Percentiles rank a stretch among this genome's conserved stretches.
Conservation (phyloP, 495 filamentous ascomycete genomes). For the Aspergillus sclerotioniger region DNA sequence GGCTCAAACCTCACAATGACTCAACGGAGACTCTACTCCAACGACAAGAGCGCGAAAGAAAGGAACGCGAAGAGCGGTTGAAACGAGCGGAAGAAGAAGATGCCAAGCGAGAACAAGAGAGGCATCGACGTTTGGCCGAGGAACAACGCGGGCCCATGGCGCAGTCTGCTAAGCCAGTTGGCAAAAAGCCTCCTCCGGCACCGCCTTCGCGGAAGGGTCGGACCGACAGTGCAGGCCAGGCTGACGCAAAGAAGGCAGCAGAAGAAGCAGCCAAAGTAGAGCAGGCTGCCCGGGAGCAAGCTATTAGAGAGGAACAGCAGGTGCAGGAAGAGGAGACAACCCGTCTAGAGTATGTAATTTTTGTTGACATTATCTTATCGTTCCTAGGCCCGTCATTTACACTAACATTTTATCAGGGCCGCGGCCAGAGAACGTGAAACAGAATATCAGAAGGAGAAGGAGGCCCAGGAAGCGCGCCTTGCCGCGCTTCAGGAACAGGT, state of each 20-base stretch:
- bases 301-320: constrained; percentile 67
- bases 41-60: constrained; percentile 82
- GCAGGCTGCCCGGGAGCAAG: constrained; percentile 55
- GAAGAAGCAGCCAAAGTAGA: constrained; percentile 54
- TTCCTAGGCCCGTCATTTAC: constrained; percentile 14
- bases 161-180: constrained; percentile 49
- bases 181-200: constrained; percentile 83
- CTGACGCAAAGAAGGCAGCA: constrained; percentile 54
- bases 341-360: constrained; percentile 75
- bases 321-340: constrained; percentile 71
- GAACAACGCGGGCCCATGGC: constrained; percentile 69
- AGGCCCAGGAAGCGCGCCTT: constrained; percentile 77
- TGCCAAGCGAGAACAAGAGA: constrained; percentile 80
- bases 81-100: constrained; percentile 94
- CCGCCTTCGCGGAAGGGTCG: constrained; percentile 72
- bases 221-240: constrained; percentile 59
- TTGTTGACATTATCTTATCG: too few relatives aligned
- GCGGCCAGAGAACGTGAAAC: constrained; percentile 74
- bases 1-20: constrained; percentile 72
- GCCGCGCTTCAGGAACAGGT: constrained; percentile 92
- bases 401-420: constrained; percentile 56
- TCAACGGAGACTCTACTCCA: constrained; percentile 76
- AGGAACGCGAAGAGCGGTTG: constrained; percentile 80
- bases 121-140: constrained; percentile 80
- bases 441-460: constrained; percentile 74